A percentile compares a stretch with the other conserved stretches of the same genome.
phyloP scores from a whole-genome alignment of 2,329 filamentous ascomycete species.

The Albifimbria verrucaria region DNA sequence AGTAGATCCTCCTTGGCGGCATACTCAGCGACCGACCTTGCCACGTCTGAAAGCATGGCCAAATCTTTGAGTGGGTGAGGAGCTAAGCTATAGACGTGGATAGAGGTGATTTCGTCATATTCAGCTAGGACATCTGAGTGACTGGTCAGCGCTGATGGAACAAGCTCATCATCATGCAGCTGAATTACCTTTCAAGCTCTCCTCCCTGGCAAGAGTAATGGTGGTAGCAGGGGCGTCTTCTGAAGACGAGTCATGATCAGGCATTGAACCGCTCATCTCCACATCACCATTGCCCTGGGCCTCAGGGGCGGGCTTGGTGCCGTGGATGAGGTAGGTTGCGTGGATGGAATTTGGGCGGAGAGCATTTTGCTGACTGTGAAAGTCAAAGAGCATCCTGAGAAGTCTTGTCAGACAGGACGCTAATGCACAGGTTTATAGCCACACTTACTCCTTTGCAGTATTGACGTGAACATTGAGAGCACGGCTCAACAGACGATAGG shows the following conservation, averaged over 20 bases:
- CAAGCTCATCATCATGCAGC: neutral
- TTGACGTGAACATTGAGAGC: constrained; percentile 82
- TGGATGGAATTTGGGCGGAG: constrained; percentile 72
- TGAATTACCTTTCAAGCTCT: constrained; percentile 62
- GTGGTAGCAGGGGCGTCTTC: constrained; percentile 53
- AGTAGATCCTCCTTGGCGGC: constrained; percentile 57
- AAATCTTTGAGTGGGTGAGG: constrained; percentile 66
- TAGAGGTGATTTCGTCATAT: constrained; percentile 71
- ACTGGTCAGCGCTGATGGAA: constrained; percentile 8
- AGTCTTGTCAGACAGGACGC: constrained; percentile 6
- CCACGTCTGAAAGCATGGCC: constrained; percentile 67
- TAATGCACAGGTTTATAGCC: constrained; percentile 1
- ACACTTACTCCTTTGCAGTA: constrained; percentile 76
- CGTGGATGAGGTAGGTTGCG: constrained; percentile 88
- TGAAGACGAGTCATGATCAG: constrained; percentile 41
- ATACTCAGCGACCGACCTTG: constrained; percentile 57
- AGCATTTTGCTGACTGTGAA: constrained; percentile 80
- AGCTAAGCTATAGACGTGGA: constrained; percentile 86
- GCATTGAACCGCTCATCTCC: constrained; percentile 66
- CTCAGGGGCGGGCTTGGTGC: constrained; percentile 50
- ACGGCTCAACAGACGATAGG: constrained; percentile 81
- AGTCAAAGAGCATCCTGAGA: constrained; percentile 82
- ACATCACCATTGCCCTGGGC: constrained; percentile 57
- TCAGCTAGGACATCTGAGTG: constrained; percentile 58
- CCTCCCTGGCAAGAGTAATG: constrained; percentile 68